Evolutionary conservation across 140 eudicot species (phyloP), one percentile per base, ranked within the genome.

Genomic region (Ambrosia hybrid): DNA sequence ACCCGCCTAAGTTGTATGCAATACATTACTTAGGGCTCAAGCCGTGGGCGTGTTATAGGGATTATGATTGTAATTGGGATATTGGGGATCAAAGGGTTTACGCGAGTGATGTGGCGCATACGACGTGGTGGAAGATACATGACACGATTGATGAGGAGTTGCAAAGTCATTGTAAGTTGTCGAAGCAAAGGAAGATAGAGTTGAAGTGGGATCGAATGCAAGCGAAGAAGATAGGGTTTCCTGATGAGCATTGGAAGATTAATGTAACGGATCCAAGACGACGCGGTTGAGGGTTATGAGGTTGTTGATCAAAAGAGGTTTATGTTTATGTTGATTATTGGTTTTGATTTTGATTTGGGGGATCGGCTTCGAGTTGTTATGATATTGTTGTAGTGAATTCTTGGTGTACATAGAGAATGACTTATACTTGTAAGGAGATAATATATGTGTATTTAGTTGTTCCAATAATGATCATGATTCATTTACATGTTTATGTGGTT

Each of bases 1-100:
- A 94, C 43, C 99, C 99, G 9, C 91, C 99, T 0, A 81, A 88
- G 63, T 72, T 94, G 5, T 94, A 88, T 34, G 78, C 91, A 3
- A 84, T 94, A 41, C 99, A 94, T 83, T 94, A 94, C 72, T 73
- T 94, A 70, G 99, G 97, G 4, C 63, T 81, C 76, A 94, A 94
- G 87, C 99, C 99, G 4, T 94, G 99, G 99, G 69, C 73, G 0
- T 94, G 99, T 51, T 90, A 86, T 15, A 66, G 97, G 70, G 98
- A 92, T 33, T 87, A 87, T 3, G 98, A 92, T 68, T 92, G 98
- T 68, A 92, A 89, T 60, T 92, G 96, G 96, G 95, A 90, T 62
- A 57, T 80, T 0, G 72, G 63, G 3, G 85, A 85, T 46, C 91
- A 80, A 16, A 71, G 83, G 0, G 89, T 91, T 12, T 90, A 84